Evolutionary conservation across 495 filamentous ascomycete genomes (phyloP).

Genomic region (Podospora australis): DNA sequence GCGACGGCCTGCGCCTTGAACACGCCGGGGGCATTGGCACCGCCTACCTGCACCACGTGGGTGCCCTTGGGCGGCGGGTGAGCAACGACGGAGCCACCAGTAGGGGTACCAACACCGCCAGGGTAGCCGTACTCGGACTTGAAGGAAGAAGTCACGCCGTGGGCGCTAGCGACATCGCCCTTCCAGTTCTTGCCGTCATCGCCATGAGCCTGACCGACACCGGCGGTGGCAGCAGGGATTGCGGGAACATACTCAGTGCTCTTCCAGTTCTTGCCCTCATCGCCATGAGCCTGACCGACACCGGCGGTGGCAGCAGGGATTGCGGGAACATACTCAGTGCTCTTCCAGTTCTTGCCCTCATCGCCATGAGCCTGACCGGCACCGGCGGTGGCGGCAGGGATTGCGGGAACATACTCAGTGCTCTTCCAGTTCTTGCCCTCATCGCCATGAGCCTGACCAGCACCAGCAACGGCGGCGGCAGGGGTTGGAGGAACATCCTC

Average conservation of each 20-base stretch:
- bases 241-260: background rate
- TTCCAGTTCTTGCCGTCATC: background rate
- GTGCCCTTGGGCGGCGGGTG: background rate
- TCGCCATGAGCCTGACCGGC: background rate
- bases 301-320: background rate
- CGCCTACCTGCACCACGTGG: slow-evolving; percentile 12
- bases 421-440: slow-evolving; percentile 1
- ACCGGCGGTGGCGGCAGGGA: background rate
- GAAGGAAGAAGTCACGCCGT: slow-evolving; percentile 4
- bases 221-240: background rate
- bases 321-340: background rate
- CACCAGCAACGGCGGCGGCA: background rate
- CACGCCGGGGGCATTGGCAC: background rate
- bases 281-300: background rate
- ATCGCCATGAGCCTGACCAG: background rate
- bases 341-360: slow-evolving; percentile 1
- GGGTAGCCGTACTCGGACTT: slow-evolving; percentile 3
- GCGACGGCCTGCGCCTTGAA: slow-evolving; percentile 3
- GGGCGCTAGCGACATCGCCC: background rate
- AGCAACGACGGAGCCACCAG: background rate
- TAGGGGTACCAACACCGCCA: background rate
- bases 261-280: slow-evolving; percentile 1
- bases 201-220: too few relatives aligned
- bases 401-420: background rate
- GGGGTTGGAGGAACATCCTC: too few relatives aligned